Base-by-base conservation (phyloP, 1,284 basidiomycete genomes). In the Leccinum huronense region DNA sequence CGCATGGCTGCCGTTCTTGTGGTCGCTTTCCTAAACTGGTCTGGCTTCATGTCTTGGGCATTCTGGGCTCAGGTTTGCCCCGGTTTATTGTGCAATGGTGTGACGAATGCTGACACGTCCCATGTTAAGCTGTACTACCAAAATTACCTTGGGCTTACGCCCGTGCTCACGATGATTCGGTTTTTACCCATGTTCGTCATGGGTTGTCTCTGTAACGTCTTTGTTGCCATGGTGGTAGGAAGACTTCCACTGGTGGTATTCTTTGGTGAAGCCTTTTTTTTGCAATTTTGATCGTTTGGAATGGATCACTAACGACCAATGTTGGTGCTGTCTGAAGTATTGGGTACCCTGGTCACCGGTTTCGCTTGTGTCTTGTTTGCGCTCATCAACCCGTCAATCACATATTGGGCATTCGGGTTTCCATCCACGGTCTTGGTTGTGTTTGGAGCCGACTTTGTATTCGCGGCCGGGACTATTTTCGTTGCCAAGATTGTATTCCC, bases 351-450 rank as follows among this genome's bases (percentile, higher is more conserved):
- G 9, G 74, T 86, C 23, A 91, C 93, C 0, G 81, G 82, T 1
- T 68, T 81, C 19, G 88, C 90, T 0, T 86, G 85, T 64, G 77
- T 94, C 36, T 79, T 95, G 4, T 91, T 94, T 67, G 91, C 92
- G 0, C 71, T 92, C 6, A 87, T 94, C 64, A 72, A 84, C n/a
- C 83, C 87, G 0, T 66, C 79, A 3, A 81, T 81, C 3, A 75
- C 85, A 1, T 97, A 90, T 74, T 95, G 93, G 93, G 86, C 86
- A 1, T 90, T 84, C 65, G 88, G 88, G 14, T 95, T 97, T 79
- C 90, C 92, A 3, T 86, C 89, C 1, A 87, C 93, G 54, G 81
- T 89, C 66, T 70, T 92, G 61, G 78, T 83, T 16, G 91, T 93
- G 30, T 81, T 91, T 55, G 93, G 93, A 38, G 90, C 88, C 0